These are phyloP conservation scores for Entoloma clypeatum DNA, from an alignment of 1,284 basidiomycete genomes.

Conservation along the genomic window DNA sequence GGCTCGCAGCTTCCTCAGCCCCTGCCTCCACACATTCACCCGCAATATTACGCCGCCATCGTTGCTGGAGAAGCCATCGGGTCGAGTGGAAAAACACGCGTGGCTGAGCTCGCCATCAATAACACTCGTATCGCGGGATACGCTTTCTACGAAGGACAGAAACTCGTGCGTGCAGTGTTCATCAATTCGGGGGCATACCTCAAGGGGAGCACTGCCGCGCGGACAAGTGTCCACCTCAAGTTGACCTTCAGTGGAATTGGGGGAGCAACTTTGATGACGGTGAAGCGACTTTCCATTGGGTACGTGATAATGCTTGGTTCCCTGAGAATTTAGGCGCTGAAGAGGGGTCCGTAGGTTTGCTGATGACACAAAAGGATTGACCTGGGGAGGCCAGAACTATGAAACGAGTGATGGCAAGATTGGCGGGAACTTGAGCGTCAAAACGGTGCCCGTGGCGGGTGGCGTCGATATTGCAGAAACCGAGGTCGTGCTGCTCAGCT, in stretches of 20 bases:
- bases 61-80: slow-evolving; percentile 41
- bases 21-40: slow-evolving; percentile 51
- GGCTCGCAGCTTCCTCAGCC: slow-evolving; percentile 45
- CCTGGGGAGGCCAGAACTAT: slow-evolving; percentile 63
- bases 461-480: slow-evolving; percentile 55
- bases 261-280: slow-evolving; percentile 25
- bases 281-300: slow-evolving; percentile 46
- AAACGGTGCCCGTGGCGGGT: slow-evolving; percentile 32
- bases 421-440: slow-evolving; percentile 34
- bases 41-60: slow-evolving; percentile 60
- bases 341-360: slow-evolving; percentile 50
- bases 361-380: too few species aligned
- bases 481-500: slow-evolving; percentile 41
- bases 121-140: slow-evolving; percentile 58
- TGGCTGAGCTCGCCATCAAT: slow-evolving; percentile 50
- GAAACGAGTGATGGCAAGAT: slow-evolving; percentile 52
- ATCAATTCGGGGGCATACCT: slow-evolving; percentile 57
- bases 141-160: slow-evolving; percentile 51
- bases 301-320: slow-evolving; percentile 25
- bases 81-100: slow-evolving; percentile 31
- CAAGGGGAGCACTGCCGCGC: slow-evolving; percentile 29
- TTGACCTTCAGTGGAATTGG: slow-evolving; percentile 32
- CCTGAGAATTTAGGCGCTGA: slow-evolving; percentile 38
- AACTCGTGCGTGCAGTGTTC: slow-evolving; percentile 49
- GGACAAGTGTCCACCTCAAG: slow-evolving; percentile 42